Evolutionary conservation across 306 rosid species (phyloP), one percentile per base, ranked within the genome.

Genomic region (Hippophae gyantsensis): DNA sequence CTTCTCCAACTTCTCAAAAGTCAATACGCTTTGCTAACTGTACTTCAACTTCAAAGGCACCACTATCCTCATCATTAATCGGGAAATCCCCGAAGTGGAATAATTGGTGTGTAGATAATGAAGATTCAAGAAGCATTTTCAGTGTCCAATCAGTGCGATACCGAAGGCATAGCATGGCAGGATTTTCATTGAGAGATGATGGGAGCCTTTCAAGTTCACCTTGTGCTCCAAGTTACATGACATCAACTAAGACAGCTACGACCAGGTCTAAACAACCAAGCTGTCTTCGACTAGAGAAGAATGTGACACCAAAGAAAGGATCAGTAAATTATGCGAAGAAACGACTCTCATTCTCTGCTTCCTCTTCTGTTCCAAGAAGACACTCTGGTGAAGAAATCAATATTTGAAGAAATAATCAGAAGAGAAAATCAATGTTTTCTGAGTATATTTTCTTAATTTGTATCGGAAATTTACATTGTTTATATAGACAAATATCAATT

Each of bases 141-240:
- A 78, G 69, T 23, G n/a, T 60, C 40, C 74, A 38, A 46, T 58
- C 70, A 1, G 83, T 72, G 63, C 65, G 56, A 25, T 58, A 67
- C 14, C 75, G 86, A 61, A 79, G 98, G 69, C 89, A 83, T 50
- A 79, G 86, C 86, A 80, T 88, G 54, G 82, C 75, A 9, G 78
- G 71, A n/a, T 74, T 79, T 9, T 79, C 74, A 0, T 54, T 67
- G 56, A 76, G 69, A 75, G 84, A 81, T 8, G 69, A 92, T 6
- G 79, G 74, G 38, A 81, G 74, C 65, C 66, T 68, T 47, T 72
- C 64, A 32, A 74, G 78, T 65, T 66, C 86, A 27, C 74, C 76
- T 63, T 41, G 84, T 5, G 63, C 73, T 68, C 81, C 87, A 43
- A 80, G 76, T 59, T 68, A 80, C 69, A 45, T 62, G 77, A 66